Conservation (phyloP, 2,329 filamentous ascomycete genomes). For the Alternaria brassicicola region DNA sequence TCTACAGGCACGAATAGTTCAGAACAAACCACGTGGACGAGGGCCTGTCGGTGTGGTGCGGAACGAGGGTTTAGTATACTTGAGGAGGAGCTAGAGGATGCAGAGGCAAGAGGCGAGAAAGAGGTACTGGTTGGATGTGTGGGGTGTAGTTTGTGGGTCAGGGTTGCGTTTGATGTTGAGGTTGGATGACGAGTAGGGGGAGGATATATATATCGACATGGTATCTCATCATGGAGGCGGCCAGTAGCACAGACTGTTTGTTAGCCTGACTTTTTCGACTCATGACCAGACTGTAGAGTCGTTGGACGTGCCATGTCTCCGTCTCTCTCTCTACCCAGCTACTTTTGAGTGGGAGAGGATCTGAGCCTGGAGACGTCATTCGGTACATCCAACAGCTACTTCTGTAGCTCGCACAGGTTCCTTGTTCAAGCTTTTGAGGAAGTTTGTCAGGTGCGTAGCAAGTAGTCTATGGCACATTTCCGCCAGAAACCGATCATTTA, state of each 20-base stretch:
- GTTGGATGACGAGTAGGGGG: conserved; percentile 32
- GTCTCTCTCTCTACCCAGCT: background rate
- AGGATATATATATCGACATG: background rate
- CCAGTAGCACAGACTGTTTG: background rate
- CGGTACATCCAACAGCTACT: background rate
- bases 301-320: background rate
- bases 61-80: conserved; percentile 60
- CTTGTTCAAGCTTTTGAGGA: too few species aligned
- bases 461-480: background rate
- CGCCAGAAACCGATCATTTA: background rate
- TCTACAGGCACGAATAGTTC: background rate
- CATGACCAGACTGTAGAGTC: background rate
- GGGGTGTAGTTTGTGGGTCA: conserved; percentile 69
- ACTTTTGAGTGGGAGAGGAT: background rate
- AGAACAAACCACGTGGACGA: conserved; percentile 54
- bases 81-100: conserved; percentile 60
- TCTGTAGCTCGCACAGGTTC: background rate
- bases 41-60: conserved; percentile 64
- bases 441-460: background rate
- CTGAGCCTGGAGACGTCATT: too few species aligned
- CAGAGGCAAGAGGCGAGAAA: conserved; percentile 59
- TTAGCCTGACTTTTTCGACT: background rate
- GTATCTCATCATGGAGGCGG: background rate
- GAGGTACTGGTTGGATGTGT: conserved; percentile 66
- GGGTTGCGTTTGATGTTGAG: conserved; percentile 63